Evolutionary conservation across 1,139 yeast species (phyloP).

Genomic region (Pichia sp.): DNA sequence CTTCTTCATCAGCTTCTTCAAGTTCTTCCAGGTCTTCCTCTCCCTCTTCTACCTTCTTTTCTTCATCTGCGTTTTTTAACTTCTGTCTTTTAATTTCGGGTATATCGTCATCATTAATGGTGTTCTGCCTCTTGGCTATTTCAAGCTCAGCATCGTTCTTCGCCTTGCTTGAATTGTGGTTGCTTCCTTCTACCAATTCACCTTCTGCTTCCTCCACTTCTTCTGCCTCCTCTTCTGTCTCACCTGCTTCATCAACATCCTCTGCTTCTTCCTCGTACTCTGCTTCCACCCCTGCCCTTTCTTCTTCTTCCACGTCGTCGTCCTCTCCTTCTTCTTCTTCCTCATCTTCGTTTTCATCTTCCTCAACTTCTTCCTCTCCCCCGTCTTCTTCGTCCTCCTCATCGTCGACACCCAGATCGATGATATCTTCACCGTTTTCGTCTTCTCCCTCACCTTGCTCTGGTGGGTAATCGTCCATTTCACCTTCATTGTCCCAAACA

Average conservation of each 20-base stretch:
- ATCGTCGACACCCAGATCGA: constrained; percentile 27
- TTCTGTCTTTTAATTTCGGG: constrained; percentile 25
- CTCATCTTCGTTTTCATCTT: constrained; percentile 21
- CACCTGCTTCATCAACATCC: background rate
- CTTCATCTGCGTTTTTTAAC: constrained; percentile 23
- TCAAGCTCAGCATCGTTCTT: constrained; percentile 19
- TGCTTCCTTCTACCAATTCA: too few species aligned
- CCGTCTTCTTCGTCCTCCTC: constrained; percentile 35
- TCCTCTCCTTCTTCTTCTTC: constrained; percentile 8
- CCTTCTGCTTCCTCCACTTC: constrained; percentile 31
- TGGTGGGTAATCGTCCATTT: constrained; percentile 69
- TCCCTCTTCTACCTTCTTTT: constrained; percentile 3
- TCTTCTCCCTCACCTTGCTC: constrained; percentile 48
- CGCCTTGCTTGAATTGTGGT: too few species aligned
- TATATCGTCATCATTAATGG: constrained; percentile 23
- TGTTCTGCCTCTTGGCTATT: constrained; percentile 23
- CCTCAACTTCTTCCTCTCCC: constrained; percentile 36
- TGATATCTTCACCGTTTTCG: constrained; percentile 26
- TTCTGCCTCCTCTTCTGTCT: background rate
- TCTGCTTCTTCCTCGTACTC: constrained; percentile 7
- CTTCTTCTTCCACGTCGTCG: constrained; percentile 15
- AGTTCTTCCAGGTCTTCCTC: constrained; percentile 21
- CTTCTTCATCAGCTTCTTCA: constrained; percentile 37
- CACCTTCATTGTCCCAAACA: constrained; percentile 79
- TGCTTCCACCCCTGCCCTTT: constrained; percentile 7